A percentile compares a stretch with the other conserved stretches of the same genome.
Evolutionary conservation across 139 green algal species (phyloP).

Genomic region (Chlamydomonas sphaeroides): DNA sequence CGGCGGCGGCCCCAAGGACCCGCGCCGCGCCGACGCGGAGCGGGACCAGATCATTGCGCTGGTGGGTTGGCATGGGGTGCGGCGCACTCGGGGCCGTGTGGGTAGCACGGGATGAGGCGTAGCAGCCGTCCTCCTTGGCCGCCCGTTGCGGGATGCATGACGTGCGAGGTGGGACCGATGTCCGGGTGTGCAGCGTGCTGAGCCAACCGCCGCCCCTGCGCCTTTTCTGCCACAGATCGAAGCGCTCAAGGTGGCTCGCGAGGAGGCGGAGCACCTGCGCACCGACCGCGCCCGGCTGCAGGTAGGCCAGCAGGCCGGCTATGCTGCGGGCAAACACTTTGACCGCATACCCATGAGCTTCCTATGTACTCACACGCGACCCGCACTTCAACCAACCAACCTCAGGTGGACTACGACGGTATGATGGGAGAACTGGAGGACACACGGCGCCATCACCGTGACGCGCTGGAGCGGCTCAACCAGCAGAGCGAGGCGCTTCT

Average conservation of each 20-base stretch:
- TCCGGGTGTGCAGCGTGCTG: too few species aligned
- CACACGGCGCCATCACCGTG: constrained; percentile 66
- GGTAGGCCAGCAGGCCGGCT: too few species aligned
- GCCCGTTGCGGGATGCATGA: too few species aligned
- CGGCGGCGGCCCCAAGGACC: neutral
- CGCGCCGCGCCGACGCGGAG: neutral
- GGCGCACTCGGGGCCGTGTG: too few species aligned
- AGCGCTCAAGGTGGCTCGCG: constrained; percentile 58
- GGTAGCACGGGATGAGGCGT: too few species aligned
- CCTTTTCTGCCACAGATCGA: constrained; percentile 70
- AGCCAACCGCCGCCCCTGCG: too few species aligned
- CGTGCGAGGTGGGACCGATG: too few species aligned
- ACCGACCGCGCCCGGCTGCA: constrained; percentile 49
- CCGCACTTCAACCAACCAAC: too few species aligned
- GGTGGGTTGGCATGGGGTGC: neutral
- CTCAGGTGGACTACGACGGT: constrained; percentile 13
- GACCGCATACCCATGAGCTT: too few species aligned
- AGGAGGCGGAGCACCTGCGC: constrained; percentile 57
- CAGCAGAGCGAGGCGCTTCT: constrained; percentile 60
- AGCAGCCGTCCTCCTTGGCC: too few species aligned
- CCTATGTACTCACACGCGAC: too few species aligned
- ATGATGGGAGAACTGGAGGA: constrained; percentile 43
- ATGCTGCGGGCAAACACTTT: too few species aligned
- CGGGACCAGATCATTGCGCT: neutral
- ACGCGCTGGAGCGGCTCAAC: constrained; percentile 66